These are phyloP conservation scores for Podila horticola DNA, from an alignment of 192 early-diverging fungal species.

Conservation along the genomic window DNA sequence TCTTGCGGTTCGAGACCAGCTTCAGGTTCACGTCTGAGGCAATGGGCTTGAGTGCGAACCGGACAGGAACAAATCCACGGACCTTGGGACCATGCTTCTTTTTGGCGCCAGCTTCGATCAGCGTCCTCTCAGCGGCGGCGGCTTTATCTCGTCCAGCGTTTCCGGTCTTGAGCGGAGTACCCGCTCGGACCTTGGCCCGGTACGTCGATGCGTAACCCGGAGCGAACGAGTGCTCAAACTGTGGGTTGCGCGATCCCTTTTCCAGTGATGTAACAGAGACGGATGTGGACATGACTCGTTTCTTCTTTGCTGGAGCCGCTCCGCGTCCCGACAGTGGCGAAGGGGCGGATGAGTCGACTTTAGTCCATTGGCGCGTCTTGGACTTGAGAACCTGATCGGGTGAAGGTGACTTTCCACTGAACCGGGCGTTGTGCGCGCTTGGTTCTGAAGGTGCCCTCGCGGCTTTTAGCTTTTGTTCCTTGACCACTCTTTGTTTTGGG, in stretches of 20 bases:
- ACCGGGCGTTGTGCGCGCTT: background rate
- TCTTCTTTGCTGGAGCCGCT: background rate
- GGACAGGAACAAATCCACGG: slow-evolving; percentile 70
- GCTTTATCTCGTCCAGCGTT: slow-evolving; percentile 49
- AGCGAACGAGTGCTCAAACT: slow-evolving; percentile 47
- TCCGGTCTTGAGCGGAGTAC: slow-evolving; percentile 22
- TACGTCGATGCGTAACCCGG: slow-evolving; percentile 34
- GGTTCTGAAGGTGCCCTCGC: background rate
- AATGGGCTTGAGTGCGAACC: slow-evolving; percentile 66
- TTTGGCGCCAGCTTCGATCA: slow-evolving; percentile 43
- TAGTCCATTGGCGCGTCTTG: slow-evolving; percentile 29
- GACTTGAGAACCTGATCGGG: slow-evolving; percentile 8
- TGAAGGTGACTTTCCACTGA: slow-evolving; percentile 12
- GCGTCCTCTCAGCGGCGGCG: slow-evolving; percentile 30
- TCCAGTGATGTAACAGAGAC: slow-evolving; percentile 42
- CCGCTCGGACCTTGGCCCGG: background rate
- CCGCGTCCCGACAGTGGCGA: background rate
- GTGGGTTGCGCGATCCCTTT: slow-evolving; percentile 46
- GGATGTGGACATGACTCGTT: slow-evolving; percentile 26
- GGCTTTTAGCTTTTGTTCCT: slow-evolving; percentile 35
- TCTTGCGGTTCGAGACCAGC: slow-evolving; percentile 29
- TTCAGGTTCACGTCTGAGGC: slow-evolving; percentile 61
- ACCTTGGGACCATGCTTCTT: slow-evolving; percentile 38
- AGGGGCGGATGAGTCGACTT: background rate
- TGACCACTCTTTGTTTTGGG: slow-evolving; percentile 39